A percentile compares a stretch with the other conserved stretches of the same genome.
These are phyloP conservation scores for Globisporangium nagaii DNA, from an alignment of 352 stramenopile genomes.

Conservation along the genomic window DNA sequence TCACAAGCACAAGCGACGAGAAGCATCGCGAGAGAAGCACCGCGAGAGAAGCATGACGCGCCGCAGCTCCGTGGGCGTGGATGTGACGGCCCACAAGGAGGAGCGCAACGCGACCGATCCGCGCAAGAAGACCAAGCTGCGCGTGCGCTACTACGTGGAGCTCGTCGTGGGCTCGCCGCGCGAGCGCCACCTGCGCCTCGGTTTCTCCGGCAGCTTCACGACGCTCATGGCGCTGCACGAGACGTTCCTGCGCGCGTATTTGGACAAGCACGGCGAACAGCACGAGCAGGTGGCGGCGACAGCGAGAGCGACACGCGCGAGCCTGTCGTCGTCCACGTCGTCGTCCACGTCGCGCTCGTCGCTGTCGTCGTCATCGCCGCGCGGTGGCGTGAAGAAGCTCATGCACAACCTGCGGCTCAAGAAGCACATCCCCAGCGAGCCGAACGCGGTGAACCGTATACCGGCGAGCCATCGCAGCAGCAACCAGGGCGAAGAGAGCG, in stretches of 20 bases:
- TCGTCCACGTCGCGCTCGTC: conserved; percentile 38
- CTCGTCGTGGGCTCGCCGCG: conserved; percentile 46
- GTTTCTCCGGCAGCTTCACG: conserved; percentile 63
- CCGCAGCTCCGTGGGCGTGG: conserved; percentile 32
- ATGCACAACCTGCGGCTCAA: conserved; percentile 23
- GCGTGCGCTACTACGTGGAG: conserved; percentile 71
- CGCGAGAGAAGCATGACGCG: neutral
- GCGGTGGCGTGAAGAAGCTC: conserved; percentile 17
- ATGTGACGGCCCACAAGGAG: conserved; percentile 66
- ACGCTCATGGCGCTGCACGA: conserved; percentile 46
- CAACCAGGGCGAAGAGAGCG: conserved; percentile 13
- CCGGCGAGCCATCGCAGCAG: neutral
- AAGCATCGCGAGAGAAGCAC: too few relatives aligned
- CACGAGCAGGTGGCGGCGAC: neutral
- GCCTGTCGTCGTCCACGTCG: conserved; percentile 33
- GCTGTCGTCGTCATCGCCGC: conserved; percentile 24
- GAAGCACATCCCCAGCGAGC: conserved; percentile 11
- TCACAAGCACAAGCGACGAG: neutral
- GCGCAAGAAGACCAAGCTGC: conserved; percentile 37
- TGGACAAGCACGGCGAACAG: conserved; percentile 25
- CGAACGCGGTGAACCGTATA: conserved; percentile 7
- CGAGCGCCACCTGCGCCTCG: conserved; percentile 46
- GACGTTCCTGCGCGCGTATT: conserved; percentile 33
- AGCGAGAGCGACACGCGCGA: conserved; percentile 22
- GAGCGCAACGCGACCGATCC: conserved; percentile 42